Conservation (phyloP, 2,329 filamentous ascomycete species). For the Dactylonectria estremocensis region DNA sequence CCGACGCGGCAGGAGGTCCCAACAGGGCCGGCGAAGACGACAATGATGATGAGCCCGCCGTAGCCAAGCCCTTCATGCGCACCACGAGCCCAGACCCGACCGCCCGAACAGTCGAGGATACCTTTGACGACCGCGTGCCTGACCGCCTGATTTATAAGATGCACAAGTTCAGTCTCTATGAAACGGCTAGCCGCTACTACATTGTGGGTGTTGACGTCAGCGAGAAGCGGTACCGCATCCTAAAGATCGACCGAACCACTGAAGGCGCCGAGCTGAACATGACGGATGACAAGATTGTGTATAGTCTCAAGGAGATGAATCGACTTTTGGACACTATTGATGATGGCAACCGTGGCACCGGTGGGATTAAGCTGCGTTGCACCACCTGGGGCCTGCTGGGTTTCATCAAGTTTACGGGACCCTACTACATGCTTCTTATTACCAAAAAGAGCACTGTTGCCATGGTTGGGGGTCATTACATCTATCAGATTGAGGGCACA, state of each 20-base stretch:
- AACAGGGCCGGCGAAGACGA: constrained; percentile 60
- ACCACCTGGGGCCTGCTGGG: constrained; percentile 95
- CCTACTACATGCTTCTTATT: constrained; percentile 97
- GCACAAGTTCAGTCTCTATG: constrained; percentile 98
- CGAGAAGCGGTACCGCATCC: constrained; percentile 88
- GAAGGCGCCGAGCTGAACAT: constrained; percentile 84
- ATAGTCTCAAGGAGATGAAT: constrained; percentile 92
- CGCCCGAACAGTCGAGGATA: constrained; percentile 48
- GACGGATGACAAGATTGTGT: constrained; percentile 95
- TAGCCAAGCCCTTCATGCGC: constrained; percentile 71
- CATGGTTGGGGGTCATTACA: constrained; percentile 94
- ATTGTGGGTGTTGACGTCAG: constrained; percentile 93
- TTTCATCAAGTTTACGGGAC: constrained; percentile 95
- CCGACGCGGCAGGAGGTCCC: constrained; percentile 44
- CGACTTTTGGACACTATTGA: constrained; percentile 95
- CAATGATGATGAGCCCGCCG: constrained; percentile 71
- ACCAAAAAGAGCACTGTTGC: constrained; percentile 97
- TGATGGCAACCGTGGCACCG: constrained; percentile 92
- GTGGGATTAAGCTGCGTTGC: constrained; percentile 90
- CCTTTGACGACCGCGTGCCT: constrained; percentile 52
- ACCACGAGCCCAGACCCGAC: constrained; percentile 67
- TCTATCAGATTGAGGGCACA: constrained; percentile 95
- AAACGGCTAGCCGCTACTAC: constrained; percentile 94
- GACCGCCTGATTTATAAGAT: constrained; percentile 73
- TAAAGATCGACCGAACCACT: constrained; percentile 94